These are phyloP conservation scores for Fusarium sp. DNA, from an alignment of 2,329 filamentous ascomycete genomes.

Conservation along the genomic window DNA sequence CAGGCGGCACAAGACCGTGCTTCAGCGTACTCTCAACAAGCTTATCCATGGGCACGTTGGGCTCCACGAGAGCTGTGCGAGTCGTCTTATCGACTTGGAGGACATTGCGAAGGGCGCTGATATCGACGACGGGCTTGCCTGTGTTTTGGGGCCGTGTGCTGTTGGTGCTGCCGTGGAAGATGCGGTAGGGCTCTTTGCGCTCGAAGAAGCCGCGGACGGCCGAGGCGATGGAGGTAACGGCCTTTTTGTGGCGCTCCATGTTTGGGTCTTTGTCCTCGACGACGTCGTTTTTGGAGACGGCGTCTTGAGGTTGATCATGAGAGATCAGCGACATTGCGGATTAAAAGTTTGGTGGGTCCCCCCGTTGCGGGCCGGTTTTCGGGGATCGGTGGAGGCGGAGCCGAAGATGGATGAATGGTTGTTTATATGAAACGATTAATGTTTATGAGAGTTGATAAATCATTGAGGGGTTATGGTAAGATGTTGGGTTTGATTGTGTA, in stretches of 20 bases:
- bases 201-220: conserved; percentile 58
- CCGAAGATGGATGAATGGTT: conserved; percentile 4
- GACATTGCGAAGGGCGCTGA: conserved; percentile 72
- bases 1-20: conserved; percentile 68
- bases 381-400: conserved; percentile 36
- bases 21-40: conserved; percentile 68
- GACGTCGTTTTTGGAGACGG: conserved; percentile 8
- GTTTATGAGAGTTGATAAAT: neutral
- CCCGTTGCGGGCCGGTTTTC: conserved; percentile 29
- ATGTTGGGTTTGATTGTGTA: neutral
- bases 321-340: conserved; percentile 22
- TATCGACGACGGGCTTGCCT: conserved; percentile 71
- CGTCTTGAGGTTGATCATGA: conserved; percentile 4
- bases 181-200: conserved; percentile 68
- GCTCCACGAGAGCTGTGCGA: conserved; percentile 72
- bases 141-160: conserved; percentile 70
- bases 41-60: conserved; percentile 75
- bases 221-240: conserved; percentile 56
- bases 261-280: neutral
- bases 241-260: conserved; percentile 59
- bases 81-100: conserved; percentile 65
- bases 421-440: neutral
- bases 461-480: too few relatives aligned
- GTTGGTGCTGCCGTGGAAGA: conserved; percentile 82
- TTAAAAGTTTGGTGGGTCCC: conserved; percentile 33